Conservation (phyloP, 73 alveolate genomes). For the Paramecium sonneborni region DNA sequence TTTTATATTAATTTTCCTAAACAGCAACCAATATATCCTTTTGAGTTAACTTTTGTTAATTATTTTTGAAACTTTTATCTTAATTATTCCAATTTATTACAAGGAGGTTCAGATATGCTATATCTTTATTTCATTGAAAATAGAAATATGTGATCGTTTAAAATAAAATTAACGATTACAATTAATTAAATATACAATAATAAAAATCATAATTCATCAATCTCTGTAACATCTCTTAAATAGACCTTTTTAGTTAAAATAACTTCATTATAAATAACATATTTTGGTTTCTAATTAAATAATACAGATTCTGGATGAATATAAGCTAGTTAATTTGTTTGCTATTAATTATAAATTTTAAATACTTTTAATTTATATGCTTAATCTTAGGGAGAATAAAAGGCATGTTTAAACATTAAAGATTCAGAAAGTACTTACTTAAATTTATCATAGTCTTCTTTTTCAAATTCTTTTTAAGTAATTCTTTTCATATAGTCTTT, state of each 20-base stretch:
- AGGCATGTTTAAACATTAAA: conserved; percentile 16
- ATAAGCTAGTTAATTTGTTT: conserved; percentile 51
- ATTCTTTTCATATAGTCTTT: conserved; percentile 59
- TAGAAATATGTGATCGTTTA: not conserved
- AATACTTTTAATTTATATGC: conserved; percentile 16
- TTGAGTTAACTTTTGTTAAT: not conserved
- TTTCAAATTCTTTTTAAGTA: not conserved
- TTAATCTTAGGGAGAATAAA: conserved; percentile 9
- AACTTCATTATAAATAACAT: conserved; percentile 61
- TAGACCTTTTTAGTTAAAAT: conserved; percentile 52
- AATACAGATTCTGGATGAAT: conserved; percentile 67
- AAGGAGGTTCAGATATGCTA: conserved; percentile 38
- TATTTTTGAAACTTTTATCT: not conserved
- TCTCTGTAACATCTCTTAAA: conserved; percentile 66
- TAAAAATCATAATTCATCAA: not conserved
- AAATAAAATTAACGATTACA: conserved; percentile 9
- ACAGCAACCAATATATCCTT: not conserved
- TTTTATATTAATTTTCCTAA: not conserved
- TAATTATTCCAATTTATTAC: not conserved
- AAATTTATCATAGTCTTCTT: not conserved
- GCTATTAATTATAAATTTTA: not conserved
- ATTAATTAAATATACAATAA: not conserved
- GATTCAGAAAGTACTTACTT: not conserved
- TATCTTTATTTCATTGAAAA: not conserved
- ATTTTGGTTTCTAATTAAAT: conserved; percentile 60